phyloP scores from a whole-genome alignment of 129 eudicot genomes.

The Mikania micrantha region DNA sequence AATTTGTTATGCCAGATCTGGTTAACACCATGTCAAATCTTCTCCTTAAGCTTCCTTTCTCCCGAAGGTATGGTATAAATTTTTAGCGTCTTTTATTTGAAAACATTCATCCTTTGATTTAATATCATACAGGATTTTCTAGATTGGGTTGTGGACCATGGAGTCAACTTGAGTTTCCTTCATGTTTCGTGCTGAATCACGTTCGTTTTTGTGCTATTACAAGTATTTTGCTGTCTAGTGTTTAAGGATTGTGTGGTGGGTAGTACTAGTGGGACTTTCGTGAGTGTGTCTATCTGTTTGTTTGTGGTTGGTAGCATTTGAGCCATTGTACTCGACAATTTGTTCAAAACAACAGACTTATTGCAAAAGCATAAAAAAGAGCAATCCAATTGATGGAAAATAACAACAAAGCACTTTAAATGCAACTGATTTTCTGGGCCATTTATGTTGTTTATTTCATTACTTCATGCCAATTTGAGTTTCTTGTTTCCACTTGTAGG shows the following conservation, averaged over 20 bases:
- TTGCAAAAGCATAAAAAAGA: not conserved
- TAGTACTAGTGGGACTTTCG: not conserved
- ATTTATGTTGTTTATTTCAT: not conserved
- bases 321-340: not conserved
- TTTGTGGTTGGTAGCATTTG: too few species aligned
- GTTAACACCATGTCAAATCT: conserved; percentile 76
- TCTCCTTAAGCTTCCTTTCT: conserved; percentile 79
- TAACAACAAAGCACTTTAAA: not conserved
- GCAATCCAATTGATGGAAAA: not conserved
- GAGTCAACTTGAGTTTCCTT: not conserved
- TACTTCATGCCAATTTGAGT: not conserved
- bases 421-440: not conserved
- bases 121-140: not conserved
- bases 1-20: conserved; percentile 68
- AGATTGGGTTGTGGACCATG: not conserved
- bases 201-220: not conserved
- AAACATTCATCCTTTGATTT: not conserved
- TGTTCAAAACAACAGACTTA: not conserved
- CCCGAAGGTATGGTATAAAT: conserved; percentile 53
- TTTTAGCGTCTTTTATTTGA: not conserved
- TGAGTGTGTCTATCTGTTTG: too few species aligned
- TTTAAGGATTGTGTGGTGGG: not conserved
- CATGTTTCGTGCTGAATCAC: not conserved
- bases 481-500: not conserved
- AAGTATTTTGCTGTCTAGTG: not conserved